Conservation (phyloP, 2,329 filamentous ascomycete species). For the Pseudogymnoascus sp. region DNA sequence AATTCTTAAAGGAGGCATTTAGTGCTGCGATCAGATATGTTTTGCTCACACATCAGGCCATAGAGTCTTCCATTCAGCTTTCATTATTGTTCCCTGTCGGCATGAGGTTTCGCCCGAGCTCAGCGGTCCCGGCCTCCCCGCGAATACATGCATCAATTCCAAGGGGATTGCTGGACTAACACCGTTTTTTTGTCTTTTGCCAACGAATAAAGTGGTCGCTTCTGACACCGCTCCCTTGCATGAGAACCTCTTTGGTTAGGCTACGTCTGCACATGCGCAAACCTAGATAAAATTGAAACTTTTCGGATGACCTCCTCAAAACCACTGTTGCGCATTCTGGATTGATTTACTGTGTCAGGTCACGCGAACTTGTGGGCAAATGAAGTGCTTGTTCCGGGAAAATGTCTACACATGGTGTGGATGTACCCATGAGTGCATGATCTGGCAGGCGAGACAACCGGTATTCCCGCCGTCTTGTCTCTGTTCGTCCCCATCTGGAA, state of each 20-base stretch:
- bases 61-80: background rate
- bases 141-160: background rate
- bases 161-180: background rate
- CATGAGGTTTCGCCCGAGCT: background rate
- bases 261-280: background rate
- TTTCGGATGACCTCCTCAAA: background rate
- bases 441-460: conserved; percentile 5
- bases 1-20: background rate
- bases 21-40: background rate
- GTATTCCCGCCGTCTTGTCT: background rate
- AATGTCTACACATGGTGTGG: background rate
- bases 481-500: background rate
- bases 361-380: background rate
- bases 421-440: background rate
- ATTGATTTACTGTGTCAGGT: background rate
- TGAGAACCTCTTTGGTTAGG: background rate
- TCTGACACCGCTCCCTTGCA: background rate
- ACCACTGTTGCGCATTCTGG: background rate
- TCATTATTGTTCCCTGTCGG: background rate
- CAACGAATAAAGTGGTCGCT: background rate
- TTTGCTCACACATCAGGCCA: background rate
- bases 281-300: conserved; percentile 3
- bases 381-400: background rate
- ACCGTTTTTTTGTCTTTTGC: background rate
- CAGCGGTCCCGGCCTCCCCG: background rate